A percentile compares a stretch with the other conserved stretches of the same genome.
Evolutionary conservation across 1,284 basidiomycete genomes (phyloP).

Genomic region (Volvariella volvacea): DNA sequence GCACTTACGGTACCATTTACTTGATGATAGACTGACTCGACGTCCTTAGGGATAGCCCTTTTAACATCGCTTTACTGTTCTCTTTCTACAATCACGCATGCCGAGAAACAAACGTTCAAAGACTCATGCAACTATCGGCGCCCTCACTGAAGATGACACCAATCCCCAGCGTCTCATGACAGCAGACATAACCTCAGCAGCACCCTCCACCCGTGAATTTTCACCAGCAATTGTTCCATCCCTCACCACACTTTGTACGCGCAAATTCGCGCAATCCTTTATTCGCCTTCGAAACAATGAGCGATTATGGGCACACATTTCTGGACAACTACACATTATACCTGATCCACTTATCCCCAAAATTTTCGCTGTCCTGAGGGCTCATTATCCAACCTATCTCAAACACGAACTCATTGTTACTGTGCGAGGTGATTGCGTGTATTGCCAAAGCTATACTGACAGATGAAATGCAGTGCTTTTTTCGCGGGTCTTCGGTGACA

Average conservation of each 20-base stretch:
- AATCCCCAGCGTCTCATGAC: too few species aligned
- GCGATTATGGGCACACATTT: constrained; percentile 29
- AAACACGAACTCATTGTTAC: constrained; percentile 47
- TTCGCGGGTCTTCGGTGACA: constrained; percentile 45
- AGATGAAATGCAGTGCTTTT: constrained; percentile 56
- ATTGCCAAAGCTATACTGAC: not conserved
- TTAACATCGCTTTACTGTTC: too few species aligned
- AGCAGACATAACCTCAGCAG: constrained; percentile 30
- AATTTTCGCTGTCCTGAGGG: constrained; percentile 43
- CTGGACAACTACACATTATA: constrained; percentile 35
- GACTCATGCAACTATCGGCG: constrained; percentile 4
- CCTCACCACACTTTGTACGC: constrained; percentile 43
- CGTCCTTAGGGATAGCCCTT: too few species aligned
- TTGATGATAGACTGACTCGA: too few species aligned
- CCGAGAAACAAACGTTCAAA: too few species aligned
- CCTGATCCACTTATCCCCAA: constrained; percentile 47
- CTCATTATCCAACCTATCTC: constrained; percentile 42
- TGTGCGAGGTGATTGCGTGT: constrained; percentile 25
- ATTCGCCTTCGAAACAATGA: constrained; percentile 30
- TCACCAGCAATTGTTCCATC: constrained; percentile 28
- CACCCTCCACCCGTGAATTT: constrained; percentile 39
- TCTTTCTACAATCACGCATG: too few species aligned
- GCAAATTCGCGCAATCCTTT: constrained; percentile 44
- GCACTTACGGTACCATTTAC: too few species aligned
- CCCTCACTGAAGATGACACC: constrained; percentile 2